These are phyloP conservation scores for Blastomyces gilchristii DNA, from an alignment of 2,329 filamentous ascomycete species.

Conservation along the genomic window DNA sequence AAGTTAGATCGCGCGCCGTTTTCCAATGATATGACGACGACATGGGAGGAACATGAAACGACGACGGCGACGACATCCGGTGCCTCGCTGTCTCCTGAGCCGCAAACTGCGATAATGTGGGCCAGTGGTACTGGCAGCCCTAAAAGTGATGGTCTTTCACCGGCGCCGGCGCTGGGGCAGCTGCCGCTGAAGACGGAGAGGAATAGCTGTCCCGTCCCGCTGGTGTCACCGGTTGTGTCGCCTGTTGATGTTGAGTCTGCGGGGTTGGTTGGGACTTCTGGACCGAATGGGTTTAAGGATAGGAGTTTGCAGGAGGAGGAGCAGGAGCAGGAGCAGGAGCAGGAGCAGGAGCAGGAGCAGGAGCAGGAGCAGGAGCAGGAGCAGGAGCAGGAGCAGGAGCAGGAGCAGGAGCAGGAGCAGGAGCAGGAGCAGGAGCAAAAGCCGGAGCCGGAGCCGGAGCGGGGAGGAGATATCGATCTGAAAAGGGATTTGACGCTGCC, in stretches of 20 bases:
- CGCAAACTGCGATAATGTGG: not conserved
- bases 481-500: not conserved
- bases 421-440: not conserved
- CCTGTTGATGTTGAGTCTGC: not conserved
- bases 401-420: not conserved
- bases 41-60: not conserved
- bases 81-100: not conserved
- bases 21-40: not conserved
- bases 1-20: conserved; percentile 6
- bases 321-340: not conserved
- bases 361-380: not conserved
- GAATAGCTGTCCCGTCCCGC: not conserved
- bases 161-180: too few relatives aligned
- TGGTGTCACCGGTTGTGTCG: not conserved
- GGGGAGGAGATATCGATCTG: not conserved
- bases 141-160: too few relatives aligned
- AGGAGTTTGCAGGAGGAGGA: not conserved
- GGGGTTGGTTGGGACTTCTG: not conserved
- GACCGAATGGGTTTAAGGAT: not conserved
- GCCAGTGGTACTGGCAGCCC: not conserved
- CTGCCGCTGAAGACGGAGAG: not conserved
- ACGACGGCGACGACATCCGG: not conserved
- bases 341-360: too few relatives aligned
- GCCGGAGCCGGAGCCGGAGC: not conserved
- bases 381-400: not conserved